A percentile compares a stretch with the other conserved stretches of the same genome.
Conservation (phyloP, 768 basidiomycete species). For the Phaffia australis region DNA sequence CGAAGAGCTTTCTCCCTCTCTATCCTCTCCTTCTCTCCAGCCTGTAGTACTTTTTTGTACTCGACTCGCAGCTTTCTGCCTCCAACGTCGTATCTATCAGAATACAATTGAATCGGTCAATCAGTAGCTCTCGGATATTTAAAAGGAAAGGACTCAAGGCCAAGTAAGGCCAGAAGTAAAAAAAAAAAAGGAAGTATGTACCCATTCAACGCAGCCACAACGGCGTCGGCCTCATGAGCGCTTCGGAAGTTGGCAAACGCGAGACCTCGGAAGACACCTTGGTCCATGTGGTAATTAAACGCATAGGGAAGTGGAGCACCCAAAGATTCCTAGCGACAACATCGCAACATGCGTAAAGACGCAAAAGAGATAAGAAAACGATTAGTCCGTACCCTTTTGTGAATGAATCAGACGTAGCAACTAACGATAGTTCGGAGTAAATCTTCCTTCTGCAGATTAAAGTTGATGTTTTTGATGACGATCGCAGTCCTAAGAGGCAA, state of each 20-base stretch:
- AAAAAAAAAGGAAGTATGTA: constrained; percentile 47
- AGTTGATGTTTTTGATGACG: constrained; percentile 99
- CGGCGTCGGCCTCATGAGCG: constrained; percentile 80
- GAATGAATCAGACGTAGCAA: constrained; percentile 27
- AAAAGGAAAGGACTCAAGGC: neutral
- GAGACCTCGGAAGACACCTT: constrained; percentile 89
- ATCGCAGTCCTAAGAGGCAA: constrained; percentile 56
- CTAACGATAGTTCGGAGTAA: constrained; percentile 90
- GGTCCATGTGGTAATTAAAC: constrained; percentile 98
- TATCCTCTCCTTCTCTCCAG: constrained; percentile 96
- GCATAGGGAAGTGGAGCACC: constrained; percentile 94
- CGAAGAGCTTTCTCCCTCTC: constrained; percentile 97
- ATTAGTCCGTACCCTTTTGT: neutral
- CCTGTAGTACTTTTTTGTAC: constrained; percentile 99
- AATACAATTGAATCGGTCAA: neutral
- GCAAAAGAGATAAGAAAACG: constrained; percentile 5
- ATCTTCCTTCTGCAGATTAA: constrained; percentile 93
- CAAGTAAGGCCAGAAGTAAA: neutral
- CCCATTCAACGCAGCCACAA: constrained; percentile 89
- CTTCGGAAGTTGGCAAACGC: constrained; percentile 98
- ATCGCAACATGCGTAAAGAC: neutral
- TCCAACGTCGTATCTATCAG: constrained; percentile 35
- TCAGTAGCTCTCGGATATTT: neutral
- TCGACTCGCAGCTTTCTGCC: constrained; percentile 96
- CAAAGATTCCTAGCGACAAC: constrained; percentile 57